Evolutionary conservation across 768 basidiomycete genomes (phyloP), one percentile per base, ranked within the genome.

Genomic region (Botryobasidium botryosum): DNA sequence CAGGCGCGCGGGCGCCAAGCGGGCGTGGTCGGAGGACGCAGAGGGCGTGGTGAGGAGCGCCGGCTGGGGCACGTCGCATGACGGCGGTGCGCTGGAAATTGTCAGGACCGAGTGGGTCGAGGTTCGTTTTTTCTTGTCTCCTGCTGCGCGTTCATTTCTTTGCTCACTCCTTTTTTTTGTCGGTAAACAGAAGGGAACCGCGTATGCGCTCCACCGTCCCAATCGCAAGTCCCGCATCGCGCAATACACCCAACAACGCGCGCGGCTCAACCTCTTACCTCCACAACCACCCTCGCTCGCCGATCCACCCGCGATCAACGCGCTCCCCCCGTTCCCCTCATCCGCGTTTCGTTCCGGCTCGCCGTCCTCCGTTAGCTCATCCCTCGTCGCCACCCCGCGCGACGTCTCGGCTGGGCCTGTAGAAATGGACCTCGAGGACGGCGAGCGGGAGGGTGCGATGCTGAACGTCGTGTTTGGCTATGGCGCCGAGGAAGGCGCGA

Each of bases 161-260:
- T 35, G 44, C 25, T 29, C 24, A 31, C 31, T 8, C 8, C 10
- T 8, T 8, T 42, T 39, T 13, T 8, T 12, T 10, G 10, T 21
- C 10, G 10, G 10, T 39, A 12, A 8, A 13, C 23, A 42, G 40
- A 13, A 8, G 8, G 48, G 48, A 15, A 23, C 46, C 7, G 48
- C 48, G 18, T 45, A 47, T 49, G 46, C 48, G 8, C 25, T 28
- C 18, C 48, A 49, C 25, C 17, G 29, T 10, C 48, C 48, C 17
- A 49, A 49, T 23, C 46, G 48, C 17, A 49, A 49, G 39, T 45
- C 48, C 3, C 35, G 48, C 23, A 47, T 49, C 46, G 38, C 37
- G 18, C 48, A 49, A 38, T 49, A 49, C 26, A 39, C 48, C 18
- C 20, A 25, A 23, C 44, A 49, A 46, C 48, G 48, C 8, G 48